Base-by-base conservation (phyloP, 768 basidiomycete species). In the Podaxis carcinomalis region DNA sequence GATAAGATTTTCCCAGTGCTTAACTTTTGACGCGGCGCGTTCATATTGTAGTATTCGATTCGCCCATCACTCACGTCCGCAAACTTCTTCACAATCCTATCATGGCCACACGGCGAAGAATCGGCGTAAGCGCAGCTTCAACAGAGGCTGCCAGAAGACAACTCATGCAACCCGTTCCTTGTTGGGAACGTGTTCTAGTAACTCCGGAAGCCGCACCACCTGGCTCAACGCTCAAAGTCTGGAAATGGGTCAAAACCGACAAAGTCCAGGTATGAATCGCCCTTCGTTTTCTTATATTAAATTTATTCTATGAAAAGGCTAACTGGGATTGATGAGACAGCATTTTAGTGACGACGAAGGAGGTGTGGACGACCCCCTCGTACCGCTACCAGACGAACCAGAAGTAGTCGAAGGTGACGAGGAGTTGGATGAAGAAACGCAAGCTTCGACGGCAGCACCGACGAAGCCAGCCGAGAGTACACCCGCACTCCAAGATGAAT, bases 271-370 rank as follows among this genome's bases (percentile, higher is more conserved):
- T 89, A 67, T 56, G 83, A 63, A 23, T n/a, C 23, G 21, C 16
- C 55, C 49, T 51, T 46, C 51, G 47, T 36, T 19, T 47, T 28
- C 51, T 10, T 47, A 23, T 28, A 25, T 9, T 46, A 10, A 25
- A 9, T 14, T 47, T 59, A 44, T 51, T 32, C 50, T 61, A 54
- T 23, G 39, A 42, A 51, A 32, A 11, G 46, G 19, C 9, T 46
- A 50, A 54, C 50, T 51, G n/a, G n/a, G 7, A 44, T 44, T n/a
- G 42, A 19, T 19, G 42, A n/a, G 16, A 54, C 36, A 94, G 92
- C 89, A 92, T 80, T 94, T 93, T 67, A 92, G 89, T 68, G 92
- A 93, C 68, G 90, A 93, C 61, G 92, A 93, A 68, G 89, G 83
- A 54, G 88, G 86, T 63, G 83, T 77, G 0, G 90, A 93, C 65